Conservation (phyloP, 352 stramenopile genomes). For the Phytophthora constricta region DNA sequence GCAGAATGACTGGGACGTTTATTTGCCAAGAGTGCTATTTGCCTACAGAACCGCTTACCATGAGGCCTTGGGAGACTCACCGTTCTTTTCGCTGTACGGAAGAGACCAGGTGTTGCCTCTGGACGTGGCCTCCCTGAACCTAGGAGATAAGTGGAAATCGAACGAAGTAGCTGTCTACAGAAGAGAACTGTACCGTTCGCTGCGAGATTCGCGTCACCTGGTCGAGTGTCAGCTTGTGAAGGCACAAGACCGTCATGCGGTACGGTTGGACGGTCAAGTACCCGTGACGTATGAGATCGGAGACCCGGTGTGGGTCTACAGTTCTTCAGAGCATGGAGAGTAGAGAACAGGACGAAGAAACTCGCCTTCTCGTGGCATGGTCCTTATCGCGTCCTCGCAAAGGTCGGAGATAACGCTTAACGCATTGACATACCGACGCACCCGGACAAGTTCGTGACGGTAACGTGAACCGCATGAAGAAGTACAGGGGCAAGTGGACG, state of each 20-base stretch:
- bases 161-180: conserved; percentile 11
- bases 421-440: conserved; percentile 1
- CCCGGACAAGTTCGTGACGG: neutral
- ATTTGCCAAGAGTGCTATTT: conserved; percentile 2
- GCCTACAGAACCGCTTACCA: conserved; percentile 17
- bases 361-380: conserved; percentile 18
- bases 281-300: neutral
- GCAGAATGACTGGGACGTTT: neutral
- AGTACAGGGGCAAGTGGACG: neutral
- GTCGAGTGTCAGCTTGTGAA: conserved; percentile 17
- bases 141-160: conserved; percentile 8
- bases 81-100: conserved; percentile 16
- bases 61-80: conserved; percentile 7
- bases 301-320: conserved; percentile 10
- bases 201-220: neutral
- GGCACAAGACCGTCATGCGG: conserved; percentile 3
- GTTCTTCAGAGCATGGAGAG: conserved; percentile 6
- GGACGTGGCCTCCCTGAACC: conserved; percentile 10
- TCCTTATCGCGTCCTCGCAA: neutral
- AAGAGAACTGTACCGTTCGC: neutral
- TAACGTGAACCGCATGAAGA: conserved; percentile 7
- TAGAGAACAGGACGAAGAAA: conserved; percentile 5
- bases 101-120: conserved; percentile 3
- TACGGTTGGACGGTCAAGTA: neutral
- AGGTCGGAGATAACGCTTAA: neutral